Evolutionary conservation across 1,284 basidiomycete genomes (phyloP).

Genomic region (Fistulinella cinereoalba): DNA sequence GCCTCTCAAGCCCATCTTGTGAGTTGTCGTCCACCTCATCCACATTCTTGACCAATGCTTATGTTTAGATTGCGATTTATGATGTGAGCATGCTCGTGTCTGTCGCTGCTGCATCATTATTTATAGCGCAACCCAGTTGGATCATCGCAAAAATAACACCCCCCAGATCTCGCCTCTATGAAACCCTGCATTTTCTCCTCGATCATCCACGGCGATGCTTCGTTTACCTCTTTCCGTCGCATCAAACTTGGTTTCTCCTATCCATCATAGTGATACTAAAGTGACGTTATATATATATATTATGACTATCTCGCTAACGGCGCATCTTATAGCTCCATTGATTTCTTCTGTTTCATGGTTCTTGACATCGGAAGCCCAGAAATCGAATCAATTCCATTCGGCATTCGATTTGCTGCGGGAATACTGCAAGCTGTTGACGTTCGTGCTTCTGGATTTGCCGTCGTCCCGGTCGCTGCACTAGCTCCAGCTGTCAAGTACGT

Average conservation of each 20-base stretch:
- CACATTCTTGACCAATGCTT: background rate
- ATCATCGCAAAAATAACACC: slow-evolving; percentile 62
- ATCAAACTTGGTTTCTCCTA: slow-evolving; percentile 92
- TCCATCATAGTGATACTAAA: slow-evolving; percentile 66
- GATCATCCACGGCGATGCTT: slow-evolving; percentile 97
- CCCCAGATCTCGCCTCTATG: slow-evolving; percentile 57
- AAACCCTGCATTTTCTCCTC: slow-evolving; percentile 88
- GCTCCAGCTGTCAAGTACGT: slow-evolving; percentile 84
- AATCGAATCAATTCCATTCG: slow-evolving; percentile 70
- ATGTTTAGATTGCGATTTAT: slow-evolving; percentile 29
- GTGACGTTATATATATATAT: slow-evolving; percentile 39
- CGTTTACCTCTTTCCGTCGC: slow-evolving; percentile 92
- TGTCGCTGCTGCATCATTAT: background rate
- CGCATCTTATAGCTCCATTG: slow-evolving; percentile 52
- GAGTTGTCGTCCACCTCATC: slow-evolving; percentile 30
- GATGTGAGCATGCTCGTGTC: slow-evolving; percentile 22
- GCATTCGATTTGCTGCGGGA: slow-evolving; percentile 63
- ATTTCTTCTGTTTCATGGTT: slow-evolving; percentile 88
- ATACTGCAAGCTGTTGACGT: slow-evolving; percentile 77
- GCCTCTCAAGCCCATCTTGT: slow-evolving; percentile 65
- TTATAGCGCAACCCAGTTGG: slow-evolving; percentile 57
- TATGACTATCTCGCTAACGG: slow-evolving; percentile 4
- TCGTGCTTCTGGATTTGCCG: slow-evolving; percentile 84
- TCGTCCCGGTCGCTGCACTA: slow-evolving; percentile 67
- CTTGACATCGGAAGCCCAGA: slow-evolving; percentile 82